Evolutionary conservation across 2,329 filamentous ascomycete genomes (phyloP), one percentile per base, ranked within the genome.

Genomic region (Beauveria sp.): DNA sequence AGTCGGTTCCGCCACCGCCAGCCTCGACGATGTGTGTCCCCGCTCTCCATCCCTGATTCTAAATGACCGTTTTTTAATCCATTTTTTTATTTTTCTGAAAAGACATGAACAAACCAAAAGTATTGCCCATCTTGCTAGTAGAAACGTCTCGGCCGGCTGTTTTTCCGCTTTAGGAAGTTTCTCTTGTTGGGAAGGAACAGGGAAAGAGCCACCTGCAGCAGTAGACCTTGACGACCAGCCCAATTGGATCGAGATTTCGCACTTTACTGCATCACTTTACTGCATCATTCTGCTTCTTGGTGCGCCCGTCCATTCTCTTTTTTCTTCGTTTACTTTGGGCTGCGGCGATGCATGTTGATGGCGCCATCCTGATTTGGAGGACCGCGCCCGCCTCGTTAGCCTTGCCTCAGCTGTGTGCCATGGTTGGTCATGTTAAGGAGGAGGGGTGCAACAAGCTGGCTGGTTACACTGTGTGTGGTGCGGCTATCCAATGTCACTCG

Each of bases 91-190:
- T n/a, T 48, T 28, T n/a, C 6, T n/a, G 6, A 30, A 18, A 18
- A 30, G 7, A 10, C n/a, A 5, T 48, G 9, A 28, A 16, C 3
- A 18, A 47, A 12, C 9, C 20, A 50, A 18, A 8, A 37, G 14
- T 12, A 24, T 22, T 22, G n/a, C 18, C 43, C n/a, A 37, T 40
- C 8, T 37, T 14, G 12, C 34, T 37, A 12, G 34, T 5, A 37
- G 5, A 34, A 5, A 14, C 34, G 34, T 37, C 34, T 37, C 34
- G 5, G n/a, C 14, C 55, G 55, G 55, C 37, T 14, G 3, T 57
- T 47, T 56, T 16, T 40, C 55, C 43, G 41, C 20, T 57, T 57
- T 48, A 48, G 55, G 55, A 48, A 57, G 55, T 22, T 57, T 22
- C 34, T 10, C 10, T 12, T 14, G 34, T 37, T 37, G 34, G 34